Evolutionary conservation across 139 green algal species (phyloP).

Genomic region (Closterium sp.): DNA sequence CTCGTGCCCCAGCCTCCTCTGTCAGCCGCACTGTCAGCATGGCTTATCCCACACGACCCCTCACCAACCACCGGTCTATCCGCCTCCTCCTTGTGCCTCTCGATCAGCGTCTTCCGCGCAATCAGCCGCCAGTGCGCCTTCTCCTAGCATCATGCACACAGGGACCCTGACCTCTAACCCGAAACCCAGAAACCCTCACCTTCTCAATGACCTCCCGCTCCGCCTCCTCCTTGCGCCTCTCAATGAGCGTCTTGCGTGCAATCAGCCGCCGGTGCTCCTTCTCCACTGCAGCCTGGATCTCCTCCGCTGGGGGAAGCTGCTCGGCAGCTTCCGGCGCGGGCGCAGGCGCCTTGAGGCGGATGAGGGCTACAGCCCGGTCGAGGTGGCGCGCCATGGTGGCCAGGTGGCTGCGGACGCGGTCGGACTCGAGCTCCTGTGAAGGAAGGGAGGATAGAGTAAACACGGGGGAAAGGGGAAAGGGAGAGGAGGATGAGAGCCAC

Average conservation of each 20-base stretch:
- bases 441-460: not conserved
- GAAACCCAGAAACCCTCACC: conserved; percentile 7
- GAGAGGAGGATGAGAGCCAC: not conserved
- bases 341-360: conserved; percentile 44
- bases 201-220: conserved; percentile 77
- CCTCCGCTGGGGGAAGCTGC: not conserved
- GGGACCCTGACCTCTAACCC: not conserved
- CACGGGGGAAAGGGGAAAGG: too few species aligned
- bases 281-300: conserved; percentile 59
- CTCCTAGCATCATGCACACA: conserved; percentile 52
- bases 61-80: conserved; percentile 76
- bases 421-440: conserved; percentile 64
- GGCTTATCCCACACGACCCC: too few species aligned
- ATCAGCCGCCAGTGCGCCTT: conserved; percentile 78
- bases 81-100: conserved; percentile 92
- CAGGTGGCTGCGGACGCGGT: conserved; percentile 67
- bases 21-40: too few species aligned
- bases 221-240: conserved; percentile 92
- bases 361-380: conserved; percentile 64
- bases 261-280: conserved; percentile 79
- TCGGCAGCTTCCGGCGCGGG: conserved; percentile 5
- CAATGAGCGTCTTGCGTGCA: conserved; percentile 87
- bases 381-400: conserved; percentile 68
- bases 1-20: conserved; percentile 71
- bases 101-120: conserved; percentile 87